Percentiles rank a stretch among this genome's conserved stretches.
These are phyloP conservation scores for Saccharomycopsis javanensis DNA, from an alignment of 805 yeast species.

Conservation along the genomic window DNA sequence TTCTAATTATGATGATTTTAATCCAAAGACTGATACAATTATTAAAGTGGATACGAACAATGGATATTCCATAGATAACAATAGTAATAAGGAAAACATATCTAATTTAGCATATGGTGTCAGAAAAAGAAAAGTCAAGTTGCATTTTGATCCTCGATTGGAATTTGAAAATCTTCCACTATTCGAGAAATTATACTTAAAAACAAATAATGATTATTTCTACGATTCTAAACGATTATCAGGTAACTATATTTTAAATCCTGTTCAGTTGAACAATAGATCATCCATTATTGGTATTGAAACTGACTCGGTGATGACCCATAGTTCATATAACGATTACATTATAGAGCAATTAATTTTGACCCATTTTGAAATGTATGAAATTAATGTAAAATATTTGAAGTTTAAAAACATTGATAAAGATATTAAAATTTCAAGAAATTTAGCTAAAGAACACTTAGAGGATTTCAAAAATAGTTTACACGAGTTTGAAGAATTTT, in stretches of 20 bases:
- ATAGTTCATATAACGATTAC: slow-evolving; percentile 48
- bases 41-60: background rate
- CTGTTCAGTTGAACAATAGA: slow-evolving; percentile 32
- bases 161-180: slow-evolving; percentile 10
- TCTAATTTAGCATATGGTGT: slow-evolving; percentile 11
- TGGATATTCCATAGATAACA: background rate
- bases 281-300: slow-evolving; percentile 25
- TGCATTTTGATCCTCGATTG: slow-evolving; percentile 16
- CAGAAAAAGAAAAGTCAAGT: slow-evolving; percentile 1
- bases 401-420: slow-evolving; percentile 35
- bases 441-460: slow-evolving; percentile 35
- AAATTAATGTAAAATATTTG: slow-evolving; percentile 31
- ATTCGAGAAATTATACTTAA: slow-evolving; percentile 17
- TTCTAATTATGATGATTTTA: background rate
- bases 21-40: background rate
- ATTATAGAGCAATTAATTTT: slow-evolving; percentile 45
- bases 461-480: slow-evolving; percentile 38
- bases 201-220: slow-evolving; percentile 28
- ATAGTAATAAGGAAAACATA: background rate
- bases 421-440: slow-evolving; percentile 31
- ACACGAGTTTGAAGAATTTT: slow-evolving; percentile 26
- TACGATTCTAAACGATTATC: slow-evolving; percentile 55
- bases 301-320: slow-evolving; percentile 31
- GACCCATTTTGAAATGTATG: slow-evolving; percentile 34
- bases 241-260: slow-evolving; percentile 61